Evolutionary conservation across 2,329 filamentous ascomycete species (phyloP), one percentile per base, ranked within the genome.

Genomic region (Talaromyces sp.): DNA sequence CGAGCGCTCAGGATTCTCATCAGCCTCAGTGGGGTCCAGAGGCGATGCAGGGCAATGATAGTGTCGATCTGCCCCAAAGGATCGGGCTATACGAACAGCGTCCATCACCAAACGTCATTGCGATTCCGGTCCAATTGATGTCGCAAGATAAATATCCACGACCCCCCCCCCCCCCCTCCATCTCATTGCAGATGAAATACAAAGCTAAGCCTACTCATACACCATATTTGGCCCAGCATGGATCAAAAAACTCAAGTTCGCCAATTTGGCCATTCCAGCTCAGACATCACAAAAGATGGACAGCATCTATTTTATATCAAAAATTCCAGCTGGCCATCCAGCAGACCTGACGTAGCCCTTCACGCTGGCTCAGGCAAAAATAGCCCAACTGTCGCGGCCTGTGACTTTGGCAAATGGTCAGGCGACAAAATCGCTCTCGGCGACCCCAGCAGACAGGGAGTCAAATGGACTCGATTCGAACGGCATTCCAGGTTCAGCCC

Each of bases 361-460:
- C 28, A 52, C 25, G 4, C 28, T 9, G 48, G 48, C 28, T 1
- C 3, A 12, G 11, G 28, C n/a, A 52, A 52, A 6, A 11, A 33
- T 2, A 33, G 48, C 48, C 55, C 61, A 11, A 60, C 73, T 18
- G 68, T 68, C 44, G 74, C 69, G 0, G 67, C 71, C 4, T 71
- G 69, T 63, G 74, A 76, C 50, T 77, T 73, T 61, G 60, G 68
- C 11, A 69, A 71, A 40, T 71, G 76, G 59, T 75, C 73, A 5
- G 68, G 69, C 16, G 68, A 71, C 60, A 72, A 73, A 62, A 65
- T 77, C 40, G 73, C 73, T 7, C 65, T 76, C 9, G 71, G 73
- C 40, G 67, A 76, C 50, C 72, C 72, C 4, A 58, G 62, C 5
- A 58, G 66, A 7, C 55, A 67, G 23, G 50, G 58, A 5, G 66